A percentile compares a stretch with the other conserved stretches of the same genome.
Conservation (phyloP, 768 basidiomycete genomes). For the Gautieria morchelliformis region DNA sequence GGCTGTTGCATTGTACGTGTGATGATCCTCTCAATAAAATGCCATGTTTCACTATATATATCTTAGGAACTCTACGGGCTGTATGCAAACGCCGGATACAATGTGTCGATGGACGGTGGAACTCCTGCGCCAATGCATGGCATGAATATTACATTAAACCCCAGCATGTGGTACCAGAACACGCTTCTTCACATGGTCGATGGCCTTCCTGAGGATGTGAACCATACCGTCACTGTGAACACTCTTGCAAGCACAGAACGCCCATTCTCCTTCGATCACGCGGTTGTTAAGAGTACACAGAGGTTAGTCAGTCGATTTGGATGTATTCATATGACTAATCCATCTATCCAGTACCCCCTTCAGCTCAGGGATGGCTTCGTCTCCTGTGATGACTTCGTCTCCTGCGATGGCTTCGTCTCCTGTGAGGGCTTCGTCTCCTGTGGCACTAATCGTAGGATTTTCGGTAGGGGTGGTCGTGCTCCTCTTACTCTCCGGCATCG, state of each 20-base stretch:
- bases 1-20: slow-evolving; percentile 10
- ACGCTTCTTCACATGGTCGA: slow-evolving; percentile 3
- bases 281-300: not conserved
- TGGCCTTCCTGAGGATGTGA: not conserved
- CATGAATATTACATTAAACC: not conserved
- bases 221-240: not conserved
- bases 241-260: not conserved
- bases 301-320: not conserved
- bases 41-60: slow-evolving; percentile 7
- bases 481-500: not conserved
- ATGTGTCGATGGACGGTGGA: slow-evolving; percentile 22
- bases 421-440: too few species aligned
- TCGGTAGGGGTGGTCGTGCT: not conserved
- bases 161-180: not conserved
- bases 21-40: slow-evolving; percentile 23
- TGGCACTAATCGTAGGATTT: not conserved
- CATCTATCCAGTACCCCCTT: not conserved
- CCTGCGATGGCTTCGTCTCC: too few species aligned
- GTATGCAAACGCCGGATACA: slow-evolving; percentile 20
- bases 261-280: slow-evolving; percentile 4
- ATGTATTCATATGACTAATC: not conserved
- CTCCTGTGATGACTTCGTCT: too few species aligned
- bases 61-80: slow-evolving; percentile 27
- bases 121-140: slow-evolving; percentile 2
- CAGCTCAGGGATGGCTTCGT: too few species aligned